phyloP scores from a whole-genome alignment of 768 basidiomycete species.

The Suillus brevipes region DNA sequence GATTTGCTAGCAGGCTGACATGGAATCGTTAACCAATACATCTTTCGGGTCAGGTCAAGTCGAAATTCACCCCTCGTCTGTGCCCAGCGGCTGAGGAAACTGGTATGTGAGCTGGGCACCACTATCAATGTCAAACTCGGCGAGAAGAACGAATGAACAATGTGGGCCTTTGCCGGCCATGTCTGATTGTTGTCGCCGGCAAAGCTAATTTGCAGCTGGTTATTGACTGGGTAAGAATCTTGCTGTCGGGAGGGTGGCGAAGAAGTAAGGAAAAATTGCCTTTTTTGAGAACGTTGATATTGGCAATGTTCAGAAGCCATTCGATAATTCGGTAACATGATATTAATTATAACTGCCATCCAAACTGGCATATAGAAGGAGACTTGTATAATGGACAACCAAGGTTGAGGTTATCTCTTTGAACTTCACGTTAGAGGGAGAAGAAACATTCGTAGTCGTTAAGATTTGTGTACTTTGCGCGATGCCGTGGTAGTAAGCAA shows the following conservation, averaged over 20 bases:
- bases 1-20: slow-evolving; percentile 83
- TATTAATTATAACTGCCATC: background rate
- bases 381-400: background rate
- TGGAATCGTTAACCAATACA: slow-evolving; percentile 5
- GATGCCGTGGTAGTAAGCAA: background rate
- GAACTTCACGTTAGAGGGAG: too few relatives aligned
- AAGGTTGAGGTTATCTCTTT: too few relatives aligned
- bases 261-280: background rate
- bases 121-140: slow-evolving; percentile 98
- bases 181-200: background rate
- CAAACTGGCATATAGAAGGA: background rate
- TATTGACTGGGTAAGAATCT: background rate
- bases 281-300: background rate
- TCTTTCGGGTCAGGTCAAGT: slow-evolving; percentile 5
- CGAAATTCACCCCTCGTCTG: slow-evolving; percentile 82
- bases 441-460: too few relatives aligned
- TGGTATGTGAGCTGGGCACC: slow-evolving; percentile 94
- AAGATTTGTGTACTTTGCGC: background rate
- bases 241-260: background rate
- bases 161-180: slow-evolving; percentile 72
- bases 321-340: background rate
- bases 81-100: slow-evolving; percentile 91
- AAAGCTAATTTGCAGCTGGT: background rate
- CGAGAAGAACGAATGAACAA: slow-evolving; percentile 91
- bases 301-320: background rate